A percentile compares a stretch with the other conserved stretches of the same genome.
Evolutionary conservation across 2,329 filamentous ascomycete species (phyloP).

Genomic region (Allantophomopsis cytisporea): DNA sequence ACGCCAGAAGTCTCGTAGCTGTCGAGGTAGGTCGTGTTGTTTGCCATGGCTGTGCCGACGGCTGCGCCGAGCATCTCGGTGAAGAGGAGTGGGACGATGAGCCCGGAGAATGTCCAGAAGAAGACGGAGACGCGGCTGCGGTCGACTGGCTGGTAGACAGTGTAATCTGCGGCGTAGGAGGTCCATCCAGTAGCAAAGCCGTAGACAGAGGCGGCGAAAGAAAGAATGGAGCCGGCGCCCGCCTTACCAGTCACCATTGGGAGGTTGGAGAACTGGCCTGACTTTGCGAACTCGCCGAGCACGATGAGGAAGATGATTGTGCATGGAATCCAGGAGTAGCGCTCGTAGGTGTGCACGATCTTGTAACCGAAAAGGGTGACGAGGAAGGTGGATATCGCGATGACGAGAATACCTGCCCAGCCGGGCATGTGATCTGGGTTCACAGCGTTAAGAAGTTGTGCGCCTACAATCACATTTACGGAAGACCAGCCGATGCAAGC

Average conservation of each 20-base stretch:
- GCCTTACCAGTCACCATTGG: slow-evolving; percentile 43
- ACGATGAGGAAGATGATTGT: slow-evolving; percentile 62
- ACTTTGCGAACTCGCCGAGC: slow-evolving; percentile 53
- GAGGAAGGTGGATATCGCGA: slow-evolving; percentile 51
- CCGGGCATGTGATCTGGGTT: slow-evolving; percentile 51
- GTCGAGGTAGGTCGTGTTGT: slow-evolving; percentile 31
- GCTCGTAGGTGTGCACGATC: slow-evolving; percentile 65
- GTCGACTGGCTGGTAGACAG: slow-evolving; percentile 58
- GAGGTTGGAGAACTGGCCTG: slow-evolving; percentile 45
- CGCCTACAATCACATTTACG: slow-evolving; percentile 69
- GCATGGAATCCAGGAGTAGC: slow-evolving; percentile 61
- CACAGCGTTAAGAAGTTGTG: slow-evolving; percentile 63
- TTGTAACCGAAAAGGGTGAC: slow-evolving; percentile 66
- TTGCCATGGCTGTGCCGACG: slow-evolving; percentile 47
- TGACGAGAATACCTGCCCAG: slow-evolving; percentile 62
- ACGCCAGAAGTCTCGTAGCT: slow-evolving; percentile 44
- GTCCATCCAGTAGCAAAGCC: slow-evolving; percentile 64
- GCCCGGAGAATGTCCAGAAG: slow-evolving; percentile 51
- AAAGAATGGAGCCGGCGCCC: slow-evolving; percentile 49
- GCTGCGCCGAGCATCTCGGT: slow-evolving; percentile 62
- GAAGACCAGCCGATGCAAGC: slow-evolving; percentile 64
- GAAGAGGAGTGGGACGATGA: slow-evolving; percentile 61
- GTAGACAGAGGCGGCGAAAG: slow-evolving; percentile 52
- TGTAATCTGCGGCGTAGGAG: slow-evolving; percentile 64
- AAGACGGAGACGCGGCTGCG: slow-evolving; percentile 52